Evolutionary conservation across 2,329 filamentous ascomycete species (phyloP).

Genomic region (Pseudopithomyces maydicus): DNA sequence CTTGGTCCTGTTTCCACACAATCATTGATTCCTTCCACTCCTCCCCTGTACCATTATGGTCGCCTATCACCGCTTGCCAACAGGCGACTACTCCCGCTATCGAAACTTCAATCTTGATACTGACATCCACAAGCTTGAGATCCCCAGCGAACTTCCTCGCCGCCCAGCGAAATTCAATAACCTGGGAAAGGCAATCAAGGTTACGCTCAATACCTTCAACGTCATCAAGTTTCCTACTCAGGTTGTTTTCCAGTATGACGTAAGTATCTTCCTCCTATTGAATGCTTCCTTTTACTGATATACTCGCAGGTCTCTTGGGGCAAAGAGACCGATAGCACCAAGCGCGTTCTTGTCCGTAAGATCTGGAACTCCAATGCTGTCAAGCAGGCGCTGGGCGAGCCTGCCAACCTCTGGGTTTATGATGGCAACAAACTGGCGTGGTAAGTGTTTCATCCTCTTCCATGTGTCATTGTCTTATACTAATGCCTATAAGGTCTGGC

Average conservation of each 20-base stretch:
- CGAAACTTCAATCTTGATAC: slow-evolving; percentile 27
- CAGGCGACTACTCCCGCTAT: slow-evolving; percentile 17
- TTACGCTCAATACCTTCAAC: slow-evolving; percentile 74
- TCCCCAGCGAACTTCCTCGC: slow-evolving; percentile 33
- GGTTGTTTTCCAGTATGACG: slow-evolving; percentile 83
- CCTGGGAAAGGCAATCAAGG: slow-evolving; percentile 44
- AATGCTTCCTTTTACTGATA: slow-evolving; percentile 12
- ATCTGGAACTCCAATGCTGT: slow-evolving; percentile 73
- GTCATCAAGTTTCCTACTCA: slow-evolving; percentile 65
- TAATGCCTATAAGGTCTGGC: slow-evolving; percentile 30
- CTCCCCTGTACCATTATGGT: slow-evolving; percentile 13
- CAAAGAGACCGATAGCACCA: slow-evolving; percentile 60
- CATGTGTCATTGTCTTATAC: background rate
- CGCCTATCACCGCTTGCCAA: slow-evolving; percentile 11
- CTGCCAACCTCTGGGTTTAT: slow-evolving; percentile 66
- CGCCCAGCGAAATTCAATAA: slow-evolving; percentile 46
- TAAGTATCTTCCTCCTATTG: slow-evolving; percentile 51
- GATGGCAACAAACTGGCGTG: slow-evolving; percentile 88
- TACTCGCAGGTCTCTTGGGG: slow-evolving; percentile 66
- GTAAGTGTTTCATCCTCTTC: slow-evolving; percentile 51
- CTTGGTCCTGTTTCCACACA: background rate
- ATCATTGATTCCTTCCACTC: background rate
- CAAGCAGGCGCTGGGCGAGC: slow-evolving; percentile 57
- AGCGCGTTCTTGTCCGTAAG: slow-evolving; percentile 71
- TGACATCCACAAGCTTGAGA: slow-evolving; percentile 28